These are phyloP conservation scores for Rhodotorula babjevae DNA, from an alignment of 768 basidiomycete genomes.

Conservation along the genomic window DNA sequence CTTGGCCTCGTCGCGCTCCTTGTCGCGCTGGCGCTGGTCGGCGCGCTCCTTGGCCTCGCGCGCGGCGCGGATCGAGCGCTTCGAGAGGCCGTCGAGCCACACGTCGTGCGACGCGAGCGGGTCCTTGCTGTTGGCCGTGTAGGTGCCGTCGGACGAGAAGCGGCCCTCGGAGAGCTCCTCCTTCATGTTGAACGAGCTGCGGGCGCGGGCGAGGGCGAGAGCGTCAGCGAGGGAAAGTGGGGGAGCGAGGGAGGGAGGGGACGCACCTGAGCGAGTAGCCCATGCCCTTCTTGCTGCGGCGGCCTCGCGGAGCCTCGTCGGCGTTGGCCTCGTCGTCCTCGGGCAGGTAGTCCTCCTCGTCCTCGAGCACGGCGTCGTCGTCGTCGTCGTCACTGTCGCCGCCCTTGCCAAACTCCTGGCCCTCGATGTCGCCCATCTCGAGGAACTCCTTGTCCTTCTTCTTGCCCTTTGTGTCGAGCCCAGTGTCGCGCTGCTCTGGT, in stretches of 20 bases:
- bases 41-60: constrained; percentile 67
- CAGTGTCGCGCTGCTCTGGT: constrained; percentile 58
- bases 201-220: not conserved
- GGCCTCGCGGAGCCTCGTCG: constrained; percentile 61
- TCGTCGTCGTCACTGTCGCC: constrained; percentile 44
- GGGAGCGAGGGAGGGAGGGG: not conserved
- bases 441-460: constrained; percentile 61
- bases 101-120: constrained; percentile 85
- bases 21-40: constrained; percentile 65
- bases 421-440: constrained; percentile 89
- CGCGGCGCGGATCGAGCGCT: constrained; percentile 77
- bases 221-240: too few relatives aligned
- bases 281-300: constrained; percentile 77
- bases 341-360: constrained; percentile 52
- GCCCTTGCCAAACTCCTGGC: constrained; percentile 71
- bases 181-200: constrained; percentile 88
- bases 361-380: constrained; percentile 51
- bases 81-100: constrained; percentile 87
- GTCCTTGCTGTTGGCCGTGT: constrained; percentile 76
- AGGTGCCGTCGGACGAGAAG: constrained; percentile 80
- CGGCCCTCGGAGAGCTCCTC: constrained; percentile 98
- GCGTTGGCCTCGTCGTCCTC: constrained; percentile 44
- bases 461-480: constrained; percentile 72
- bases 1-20: constrained; percentile 55
- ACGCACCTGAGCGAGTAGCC: constrained; percentile 71